These are phyloP conservation scores for Beauveria bassiana DNA, from an alignment of 2,329 filamentous ascomycete genomes.

Conservation along the genomic window DNA sequence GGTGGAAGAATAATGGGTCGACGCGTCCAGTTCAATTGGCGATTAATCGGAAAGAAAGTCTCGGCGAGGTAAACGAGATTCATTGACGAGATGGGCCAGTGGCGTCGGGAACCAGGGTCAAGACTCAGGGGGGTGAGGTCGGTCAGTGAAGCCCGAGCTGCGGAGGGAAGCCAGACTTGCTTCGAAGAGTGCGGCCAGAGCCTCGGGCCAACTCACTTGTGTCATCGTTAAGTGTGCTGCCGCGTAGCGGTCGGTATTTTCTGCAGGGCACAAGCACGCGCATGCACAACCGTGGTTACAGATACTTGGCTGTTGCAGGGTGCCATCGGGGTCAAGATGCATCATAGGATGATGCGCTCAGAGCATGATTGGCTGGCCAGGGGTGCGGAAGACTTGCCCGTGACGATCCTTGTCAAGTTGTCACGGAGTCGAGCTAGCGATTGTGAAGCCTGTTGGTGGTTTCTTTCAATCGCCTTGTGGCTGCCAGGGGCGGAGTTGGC, in stretches of 20 bases:
- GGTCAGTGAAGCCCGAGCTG: neutral
- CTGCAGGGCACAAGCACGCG: conserved; percentile 1
- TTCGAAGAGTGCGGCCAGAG: neutral
- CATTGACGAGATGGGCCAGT: neutral
- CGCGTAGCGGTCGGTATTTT: neutral
- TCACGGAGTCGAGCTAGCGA: neutral
- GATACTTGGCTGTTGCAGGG: neutral
- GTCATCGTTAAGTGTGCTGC: neutral
- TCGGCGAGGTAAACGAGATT: neutral
- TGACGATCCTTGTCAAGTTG: neutral
- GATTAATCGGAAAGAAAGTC: neutral
- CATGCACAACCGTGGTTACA: neutral
- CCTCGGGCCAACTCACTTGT: conserved; percentile 4
- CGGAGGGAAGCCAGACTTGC: neutral
- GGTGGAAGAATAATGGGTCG: conserved; percentile 5
- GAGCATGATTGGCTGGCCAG: neutral
- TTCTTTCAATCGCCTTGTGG: neutral
- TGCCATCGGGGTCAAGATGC: conserved; percentile 1
- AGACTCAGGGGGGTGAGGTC: neutral
- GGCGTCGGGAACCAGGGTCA: neutral
- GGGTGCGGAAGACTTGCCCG: neutral
- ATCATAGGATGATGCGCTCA: conserved; percentile 7
- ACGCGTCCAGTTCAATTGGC: conserved; percentile 2
- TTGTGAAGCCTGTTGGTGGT: conserved; percentile 1
- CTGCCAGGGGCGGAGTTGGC: conserved; percentile 1